phyloP scores from a whole-genome alignment of 768 basidiomycete genomes.

The Rhizopogon roseolus region DNA sequence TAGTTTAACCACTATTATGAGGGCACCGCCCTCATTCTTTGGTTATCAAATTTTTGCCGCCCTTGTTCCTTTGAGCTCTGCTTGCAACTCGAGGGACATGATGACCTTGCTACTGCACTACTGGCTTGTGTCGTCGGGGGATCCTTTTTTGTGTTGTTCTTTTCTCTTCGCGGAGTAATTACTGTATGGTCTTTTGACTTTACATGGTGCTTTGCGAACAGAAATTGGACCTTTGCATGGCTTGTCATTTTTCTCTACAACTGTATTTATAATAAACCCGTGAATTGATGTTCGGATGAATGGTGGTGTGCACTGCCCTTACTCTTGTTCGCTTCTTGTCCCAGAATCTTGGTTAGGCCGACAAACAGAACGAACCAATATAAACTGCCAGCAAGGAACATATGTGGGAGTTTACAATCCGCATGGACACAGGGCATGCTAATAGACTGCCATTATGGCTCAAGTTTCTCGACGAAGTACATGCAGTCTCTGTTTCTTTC shows the following conservation, averaged over 20 bases:
- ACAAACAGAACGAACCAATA: no score
- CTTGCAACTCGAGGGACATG: slow-evolving; percentile 26
- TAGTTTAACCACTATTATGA: slow-evolving; percentile 64
- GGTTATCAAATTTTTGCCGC: slow-evolving; percentile 53
- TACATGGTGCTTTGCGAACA: background rate
- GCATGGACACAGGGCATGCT: background rate
- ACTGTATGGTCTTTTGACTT: background rate
- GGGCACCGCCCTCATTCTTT: slow-evolving; percentile 40
- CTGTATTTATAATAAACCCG: no score
- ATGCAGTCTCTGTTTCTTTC: background rate
- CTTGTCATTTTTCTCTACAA: no score
- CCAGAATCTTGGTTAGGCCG: no score
- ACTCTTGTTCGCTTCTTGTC: no score
- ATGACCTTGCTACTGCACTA: slow-evolving; percentile 29
- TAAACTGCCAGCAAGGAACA: no score
- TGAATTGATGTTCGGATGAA: no score
- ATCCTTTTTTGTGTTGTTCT: background rate
- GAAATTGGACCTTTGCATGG: no score
- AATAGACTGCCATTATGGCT: slow-evolving; percentile 17
- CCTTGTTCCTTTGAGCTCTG: slow-evolving; percentile 34
- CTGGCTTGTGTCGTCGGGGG: slow-evolving; percentile 38
- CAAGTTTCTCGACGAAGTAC: slow-evolving; percentile 28
- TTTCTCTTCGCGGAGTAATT: background rate
- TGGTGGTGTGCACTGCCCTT: no score
- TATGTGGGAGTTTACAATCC: no score